Percentiles rank a stretch among this genome's conserved stretches.
These are phyloP conservation scores for Yamadazyma kanchanaburiensis DNA, from an alignment of 1,139 yeast genomes.

Conservation along the genomic window DNA sequence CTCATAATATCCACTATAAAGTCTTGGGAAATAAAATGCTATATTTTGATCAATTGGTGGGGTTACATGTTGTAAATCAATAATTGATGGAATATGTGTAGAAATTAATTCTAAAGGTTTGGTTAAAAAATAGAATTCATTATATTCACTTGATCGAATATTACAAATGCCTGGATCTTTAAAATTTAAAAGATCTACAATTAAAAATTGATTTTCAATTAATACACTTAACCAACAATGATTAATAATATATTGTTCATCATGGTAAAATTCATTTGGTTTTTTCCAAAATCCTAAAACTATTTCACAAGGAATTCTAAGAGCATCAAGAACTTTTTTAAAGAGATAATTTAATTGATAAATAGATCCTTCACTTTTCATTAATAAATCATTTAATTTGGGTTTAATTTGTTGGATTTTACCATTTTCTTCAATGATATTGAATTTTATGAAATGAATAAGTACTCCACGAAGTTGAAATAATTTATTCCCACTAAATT, in stretches of 20 bases:
- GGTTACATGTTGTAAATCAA: slow-evolving; percentile 76
- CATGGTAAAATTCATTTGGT: slow-evolving; percentile 58
- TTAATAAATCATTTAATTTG: slow-evolving; percentile 33
- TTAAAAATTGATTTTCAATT: slow-evolving; percentile 72
- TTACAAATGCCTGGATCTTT: slow-evolving; percentile 37
- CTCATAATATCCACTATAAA: slow-evolving; percentile 75
- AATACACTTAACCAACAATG: slow-evolving; percentile 88
- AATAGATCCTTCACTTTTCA: slow-evolving; percentile 49
- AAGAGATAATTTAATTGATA: slow-evolving; percentile 77
- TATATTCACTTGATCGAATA: slow-evolving; percentile 22
- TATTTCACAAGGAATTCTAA: slow-evolving; percentile 72
- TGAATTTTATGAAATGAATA: slow-evolving; percentile 39
- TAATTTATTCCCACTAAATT: slow-evolving; percentile 33
- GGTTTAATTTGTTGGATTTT: slow-evolving; percentile 43
- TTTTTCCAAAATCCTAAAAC: slow-evolving; percentile 81
- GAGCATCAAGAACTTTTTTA: slow-evolving; percentile 65
- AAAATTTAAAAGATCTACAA: slow-evolving; percentile 56
- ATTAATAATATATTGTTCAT: slow-evolving; percentile 58
- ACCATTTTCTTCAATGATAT: slow-evolving; percentile 34
- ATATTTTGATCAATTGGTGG: slow-evolving; percentile 81
- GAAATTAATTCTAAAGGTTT: slow-evolving; percentile 73
- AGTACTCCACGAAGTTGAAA: slow-evolving; percentile 38
- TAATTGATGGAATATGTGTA: slow-evolving; percentile 81
- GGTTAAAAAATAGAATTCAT: slow-evolving; percentile 71
- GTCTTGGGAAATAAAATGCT: slow-evolving; percentile 78